Conservation (phyloP, 371 early-diverging fungal genomes). For the Apophysomyces sp. region DNA sequence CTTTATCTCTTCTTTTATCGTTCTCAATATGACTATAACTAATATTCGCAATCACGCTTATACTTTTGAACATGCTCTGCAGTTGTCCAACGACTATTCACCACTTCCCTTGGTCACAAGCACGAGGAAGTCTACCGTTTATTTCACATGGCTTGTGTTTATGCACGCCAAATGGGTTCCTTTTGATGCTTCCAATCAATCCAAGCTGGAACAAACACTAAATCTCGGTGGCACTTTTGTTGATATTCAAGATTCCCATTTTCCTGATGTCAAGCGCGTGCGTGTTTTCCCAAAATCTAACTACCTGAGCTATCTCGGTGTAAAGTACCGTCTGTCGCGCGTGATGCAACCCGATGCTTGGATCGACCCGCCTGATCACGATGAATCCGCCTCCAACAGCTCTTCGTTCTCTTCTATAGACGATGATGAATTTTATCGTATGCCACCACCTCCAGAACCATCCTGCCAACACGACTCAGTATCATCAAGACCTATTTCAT, state of each 20-base stretch:
- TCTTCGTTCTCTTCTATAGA: not conserved
- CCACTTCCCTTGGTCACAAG: conserved; percentile 5
- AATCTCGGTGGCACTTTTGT: conserved; percentile 51
- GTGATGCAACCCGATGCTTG: conserved; percentile 48
- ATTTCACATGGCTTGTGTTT: conserved; percentile 49
- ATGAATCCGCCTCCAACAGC: conserved; percentile 4
- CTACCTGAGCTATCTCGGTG: conserved; percentile 45
- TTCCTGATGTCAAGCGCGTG: conserved; percentile 47
- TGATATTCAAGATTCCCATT: conserved; percentile 43
- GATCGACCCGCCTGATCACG: conserved; percentile 26
- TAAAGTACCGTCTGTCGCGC: conserved; percentile 49
- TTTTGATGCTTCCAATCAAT: conserved; percentile 40
- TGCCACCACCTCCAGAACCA: not conserved
- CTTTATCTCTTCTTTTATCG: not conserved
- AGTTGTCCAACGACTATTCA: conserved; percentile 24
- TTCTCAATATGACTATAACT: conserved; percentile 10
- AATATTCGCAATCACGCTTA: conserved; percentile 43
- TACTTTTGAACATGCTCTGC: conserved; percentile 29
- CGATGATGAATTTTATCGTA: conserved; percentile 1
- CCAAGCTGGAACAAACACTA: conserved; percentile 44
- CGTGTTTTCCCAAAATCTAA: conserved; percentile 49
- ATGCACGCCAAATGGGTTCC: conserved; percentile 45
- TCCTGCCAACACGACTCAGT: not conserved
- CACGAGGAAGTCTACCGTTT: conserved; percentile 3
- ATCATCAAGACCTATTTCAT: conserved; percentile 4